Evolutionary conservation across 352 stramenopile species (phyloP), one percentile per base, ranked within the genome.

Genomic region (Pythium rishiriense): DNA sequence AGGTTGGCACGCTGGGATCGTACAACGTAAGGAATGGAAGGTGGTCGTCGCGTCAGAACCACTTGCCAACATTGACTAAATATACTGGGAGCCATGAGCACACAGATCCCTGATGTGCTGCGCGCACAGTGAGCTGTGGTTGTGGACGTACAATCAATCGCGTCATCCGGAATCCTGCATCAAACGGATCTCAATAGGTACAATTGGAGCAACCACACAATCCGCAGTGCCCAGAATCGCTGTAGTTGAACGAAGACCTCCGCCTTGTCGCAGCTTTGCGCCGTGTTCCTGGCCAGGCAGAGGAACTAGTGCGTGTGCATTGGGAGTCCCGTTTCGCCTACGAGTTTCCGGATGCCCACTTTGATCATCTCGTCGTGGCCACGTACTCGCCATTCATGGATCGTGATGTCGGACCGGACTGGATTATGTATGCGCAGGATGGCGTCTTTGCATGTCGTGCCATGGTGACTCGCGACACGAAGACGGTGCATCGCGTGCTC

Each of bases 301-400:
- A 54, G 19, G 45, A 55, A 21, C 26, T 8, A n/a, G 28, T 59
- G 3, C 58, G 58, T 19, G 58, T 66, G 15, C 35, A 66, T 4
- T 66, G 58, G 47, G 33, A 66, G 58, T 53, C 50, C 26, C 37
- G 48, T n/a, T 66, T 66, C 24, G 25, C 28, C 11, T 28, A 41
- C 48, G 45, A 59, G 3, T 35, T 66, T 6, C 58, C 47, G 0
- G 41, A 45, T 15, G 9, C 43, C 15, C 37, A 59, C 1, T 58
- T 58, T 26, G 58, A 65, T 21, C 58, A 65, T n/a, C 37, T 65
- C n/a, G 58, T 65, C 47, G 49, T 58, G 9, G 58, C 58, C 5
- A 58, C 46, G 25, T 58, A 65, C 58, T 58, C 47, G 33, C 58
- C 58, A 28, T 65, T 53, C 50, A 8, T 50, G 15, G 9, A 43